phyloP scores from a whole-genome alignment of 2,329 filamentous ascomycete species.

The Fusarium longipes region DNA sequence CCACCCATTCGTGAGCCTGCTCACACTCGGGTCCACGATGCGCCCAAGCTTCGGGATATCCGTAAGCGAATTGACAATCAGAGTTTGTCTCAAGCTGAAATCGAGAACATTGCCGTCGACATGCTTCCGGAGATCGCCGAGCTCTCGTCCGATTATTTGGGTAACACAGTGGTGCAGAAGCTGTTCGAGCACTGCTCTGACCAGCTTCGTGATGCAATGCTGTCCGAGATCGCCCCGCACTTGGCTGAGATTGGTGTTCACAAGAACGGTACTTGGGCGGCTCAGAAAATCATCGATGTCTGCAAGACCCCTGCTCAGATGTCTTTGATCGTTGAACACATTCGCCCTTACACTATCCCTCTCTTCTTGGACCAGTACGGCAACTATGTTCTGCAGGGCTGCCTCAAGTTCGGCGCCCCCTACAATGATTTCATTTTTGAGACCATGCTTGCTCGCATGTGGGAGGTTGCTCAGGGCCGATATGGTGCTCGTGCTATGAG shows the following conservation, averaged over 20 bases:
- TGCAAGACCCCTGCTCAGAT: conserved; percentile 88
- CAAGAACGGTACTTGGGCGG: conserved; percentile 99
- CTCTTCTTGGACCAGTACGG: conserved; percentile 98
- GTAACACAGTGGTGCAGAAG: conserved; percentile 99
- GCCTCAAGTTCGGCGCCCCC: conserved; percentile 87
- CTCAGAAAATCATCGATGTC: conserved; percentile 98
- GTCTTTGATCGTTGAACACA: conserved; percentile 82
- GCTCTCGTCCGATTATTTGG: conserved; percentile 93
- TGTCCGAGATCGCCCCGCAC: conserved; percentile 87
- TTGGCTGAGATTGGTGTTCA: conserved; percentile 96
- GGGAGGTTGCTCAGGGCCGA: conserved; percentile 91
- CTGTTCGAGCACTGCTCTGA: conserved; percentile 97
- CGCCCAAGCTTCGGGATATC: conserved; percentile 93
- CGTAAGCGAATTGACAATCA: conserved; percentile 98
- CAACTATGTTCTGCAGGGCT: conserved; percentile 98
- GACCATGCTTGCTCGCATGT: conserved; percentile 92
- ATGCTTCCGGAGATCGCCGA: conserved; percentile 99
- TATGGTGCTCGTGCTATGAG: conserved; percentile 97
- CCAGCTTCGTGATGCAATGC: conserved; percentile 89
- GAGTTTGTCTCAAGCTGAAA: conserved; percentile 84
- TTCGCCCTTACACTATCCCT: conserved; percentile 87
- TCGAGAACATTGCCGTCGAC: conserved; percentile 89
- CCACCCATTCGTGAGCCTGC: conserved; percentile 89
- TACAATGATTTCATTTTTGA: conserved; percentile 98
- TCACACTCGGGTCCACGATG: conserved; percentile 90